Base-by-base conservation (phyloP, 106 monocot genomes). In the Allium fistulosum region DNA sequence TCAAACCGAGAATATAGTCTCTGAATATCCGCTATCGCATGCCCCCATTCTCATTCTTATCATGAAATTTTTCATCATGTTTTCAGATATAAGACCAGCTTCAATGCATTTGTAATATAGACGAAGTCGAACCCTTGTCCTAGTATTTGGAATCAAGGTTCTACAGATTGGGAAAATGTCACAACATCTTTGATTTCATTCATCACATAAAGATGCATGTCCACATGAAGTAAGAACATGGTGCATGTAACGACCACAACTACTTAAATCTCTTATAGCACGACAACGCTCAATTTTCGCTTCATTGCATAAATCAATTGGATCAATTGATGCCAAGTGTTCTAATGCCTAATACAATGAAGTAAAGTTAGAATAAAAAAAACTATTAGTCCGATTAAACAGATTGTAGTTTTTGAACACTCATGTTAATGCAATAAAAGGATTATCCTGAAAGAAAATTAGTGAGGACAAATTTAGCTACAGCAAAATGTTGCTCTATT, bases 111-210 rank as follows among this genome's bases (percentile, higher is more conserved):
- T 86, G 61, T 91, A 74, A 67, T 81, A 96, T 74, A 96, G 92
- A n/a, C 88, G 88, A 59, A 80, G 84, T 15, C 68, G 72, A 28
- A 84, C 45, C 73, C 71, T 82, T 69, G 45, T 86, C 49, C 88
- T 81, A 58, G 14, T 68, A 46, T 63, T 82, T 49, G 79, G 78
- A 57, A 96, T 66, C 10, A 77, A 51, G 10, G 71, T 76, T 45
- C 88, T 88, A 74, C 95, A 96, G 66, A 96, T 76, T 53, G 95
- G 95, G 61, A 91, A 96, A n/a, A 72, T 66, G 65, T 88, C 85
- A 22, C 22, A 91, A 22, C 22, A 91, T 80, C 95, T 74, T 66
- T 91, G 85, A 67, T 88, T 82, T 75, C 95, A 96, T 75, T 96
- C 91, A 8, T 73, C 86, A 69, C 95, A 96, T 49, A 96, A 78